A percentile compares a stretch with the other conserved stretches of the same genome.
Conservation (phyloP, 1,139 yeast genomes). For the Lodderomyces elongisporus region DNA sequence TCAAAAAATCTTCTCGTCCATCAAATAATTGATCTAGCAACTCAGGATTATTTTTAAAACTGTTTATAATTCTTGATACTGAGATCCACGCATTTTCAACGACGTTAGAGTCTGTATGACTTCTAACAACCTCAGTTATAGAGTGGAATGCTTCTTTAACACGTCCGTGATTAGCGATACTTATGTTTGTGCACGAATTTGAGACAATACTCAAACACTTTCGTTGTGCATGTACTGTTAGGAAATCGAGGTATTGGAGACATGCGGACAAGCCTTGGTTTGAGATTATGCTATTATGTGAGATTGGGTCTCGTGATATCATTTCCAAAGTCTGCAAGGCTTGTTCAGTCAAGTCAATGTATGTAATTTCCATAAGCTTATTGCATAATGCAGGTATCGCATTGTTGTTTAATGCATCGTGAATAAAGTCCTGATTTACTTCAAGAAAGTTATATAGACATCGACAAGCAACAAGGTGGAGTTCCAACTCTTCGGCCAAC, state of each 20-base stretch:
- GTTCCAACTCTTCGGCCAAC: constrained; percentile 64
- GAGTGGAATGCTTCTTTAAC: constrained; percentile 57
- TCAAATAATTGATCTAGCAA: constrained; percentile 44
- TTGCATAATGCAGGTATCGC: constrained; percentile 64
- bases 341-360: constrained; percentile 90
- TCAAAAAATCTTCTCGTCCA: constrained; percentile 21
- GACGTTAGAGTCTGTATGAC: constrained; percentile 57
- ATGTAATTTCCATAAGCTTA: constrained; percentile 69
- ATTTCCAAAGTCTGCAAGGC: constrained; percentile 73
- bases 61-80: constrained; percentile 55
- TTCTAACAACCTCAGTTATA: constrained; percentile 57
- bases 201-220: constrained; percentile 77
- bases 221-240: constrained; percentile 85
- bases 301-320: constrained; percentile 54
- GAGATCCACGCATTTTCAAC: constrained; percentile 68
- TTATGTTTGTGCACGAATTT: constrained; percentile 58
- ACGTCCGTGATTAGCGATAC: constrained; percentile 38
- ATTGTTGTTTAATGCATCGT: constrained; percentile 60
- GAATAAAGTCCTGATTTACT: constrained; percentile 63
- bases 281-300: constrained; percentile 44
- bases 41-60: constrained; percentile 44
- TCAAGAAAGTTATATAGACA: constrained; percentile 81
- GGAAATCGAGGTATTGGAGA: constrained; percentile 75
- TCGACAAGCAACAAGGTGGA: constrained; percentile 79
- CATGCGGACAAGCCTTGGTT: constrained; percentile 67